phyloP scores from a whole-genome alignment of 345 rosid genomes.

The Schrenkiella parvula region DNA sequence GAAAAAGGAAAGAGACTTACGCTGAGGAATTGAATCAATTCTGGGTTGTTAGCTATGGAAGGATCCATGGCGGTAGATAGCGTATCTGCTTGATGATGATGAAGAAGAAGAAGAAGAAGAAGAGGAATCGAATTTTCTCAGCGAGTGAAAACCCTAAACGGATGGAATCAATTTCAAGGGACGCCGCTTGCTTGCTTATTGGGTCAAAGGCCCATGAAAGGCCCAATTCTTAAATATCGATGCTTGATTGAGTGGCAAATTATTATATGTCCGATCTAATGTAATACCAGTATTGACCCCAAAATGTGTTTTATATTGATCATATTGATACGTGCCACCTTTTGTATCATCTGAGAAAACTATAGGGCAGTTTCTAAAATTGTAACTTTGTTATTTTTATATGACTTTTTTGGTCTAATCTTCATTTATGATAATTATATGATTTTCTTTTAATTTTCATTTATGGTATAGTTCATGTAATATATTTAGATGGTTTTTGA shows the following conservation, averaged over 20 bases:
- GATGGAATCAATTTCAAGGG: not conserved
- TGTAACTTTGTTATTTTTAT: too few relatives aligned
- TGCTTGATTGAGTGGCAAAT: not conserved
- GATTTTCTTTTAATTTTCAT: too few relatives aligned
- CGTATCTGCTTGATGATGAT: not conserved
- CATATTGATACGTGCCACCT: too few relatives aligned
- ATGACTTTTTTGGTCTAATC: too few relatives aligned
- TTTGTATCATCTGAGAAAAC: too few relatives aligned
- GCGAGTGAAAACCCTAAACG: conserved; percentile 23
- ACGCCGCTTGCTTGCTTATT: not conserved
- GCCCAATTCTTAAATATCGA: not conserved
- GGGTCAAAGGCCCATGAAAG: not conserved
- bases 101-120: not conserved
- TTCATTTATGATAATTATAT: too few relatives aligned
- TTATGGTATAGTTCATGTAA: too few relatives aligned
- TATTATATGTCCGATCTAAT: too few relatives aligned
- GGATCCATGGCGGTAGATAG: conserved; percentile 39
- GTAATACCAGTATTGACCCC: too few relatives aligned
- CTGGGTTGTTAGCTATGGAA: conserved; percentile 36
- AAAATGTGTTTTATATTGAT: too few relatives aligned
- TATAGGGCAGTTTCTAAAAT: too few relatives aligned
- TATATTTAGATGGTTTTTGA: too few relatives aligned
- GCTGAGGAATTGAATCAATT: conserved; percentile 53
- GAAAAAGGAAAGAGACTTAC: conserved; percentile 39
- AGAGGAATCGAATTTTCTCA: not conserved